Evolutionary conservation across 2,329 filamentous ascomycete genomes (phyloP), one percentile per base, ranked within the genome.

Genomic region (Bipolaris cookei): DNA sequence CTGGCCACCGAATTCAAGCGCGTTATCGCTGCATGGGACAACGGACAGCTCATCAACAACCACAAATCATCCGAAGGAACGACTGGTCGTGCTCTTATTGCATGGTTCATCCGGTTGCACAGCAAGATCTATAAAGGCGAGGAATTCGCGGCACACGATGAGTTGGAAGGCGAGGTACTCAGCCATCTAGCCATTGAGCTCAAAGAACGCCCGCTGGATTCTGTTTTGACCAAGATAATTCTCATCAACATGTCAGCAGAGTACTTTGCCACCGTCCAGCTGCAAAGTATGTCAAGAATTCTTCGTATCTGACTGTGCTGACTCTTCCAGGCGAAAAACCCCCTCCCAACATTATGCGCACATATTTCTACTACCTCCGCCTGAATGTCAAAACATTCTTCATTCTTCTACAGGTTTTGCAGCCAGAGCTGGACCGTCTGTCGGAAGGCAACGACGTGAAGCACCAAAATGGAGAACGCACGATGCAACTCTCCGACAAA

Each of bases 211-310:
- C 83, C 85, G 1, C 82, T 89, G 46, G 85, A 88, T 42, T 82
- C 83, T 11, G 83, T 86, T 11, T 75, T 97, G 25, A 84, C 90
- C 61, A 95, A 92, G 72, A 89, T 97, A 76, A 85, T 91, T 5
- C 80, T 97, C 42, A 87, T 94, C 65, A 98, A 96, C 68, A 90
- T 98, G 60, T 88, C 91, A 5, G 91, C 93, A 6, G 91, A 95
- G 73, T 85, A 89, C 63, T 84, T 91, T 70, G 89, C 91, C 41
- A 82, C 82, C 28, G 78, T 84, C 21, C 85, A 84, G 65, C 82
- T 88, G 59, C 79, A 82, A 73, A 79, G 88, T 87, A 68, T 42
- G 69, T 80, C 13, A 1, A 7, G 16, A 10, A 74, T 66, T 11
- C 30, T 42, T 11, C n/a, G 32, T 8, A 13, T 4, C 8, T 25